Conservation (phyloP, 1,284 basidiomycete genomes). For the Fistulinella cinereoalba region DNA sequence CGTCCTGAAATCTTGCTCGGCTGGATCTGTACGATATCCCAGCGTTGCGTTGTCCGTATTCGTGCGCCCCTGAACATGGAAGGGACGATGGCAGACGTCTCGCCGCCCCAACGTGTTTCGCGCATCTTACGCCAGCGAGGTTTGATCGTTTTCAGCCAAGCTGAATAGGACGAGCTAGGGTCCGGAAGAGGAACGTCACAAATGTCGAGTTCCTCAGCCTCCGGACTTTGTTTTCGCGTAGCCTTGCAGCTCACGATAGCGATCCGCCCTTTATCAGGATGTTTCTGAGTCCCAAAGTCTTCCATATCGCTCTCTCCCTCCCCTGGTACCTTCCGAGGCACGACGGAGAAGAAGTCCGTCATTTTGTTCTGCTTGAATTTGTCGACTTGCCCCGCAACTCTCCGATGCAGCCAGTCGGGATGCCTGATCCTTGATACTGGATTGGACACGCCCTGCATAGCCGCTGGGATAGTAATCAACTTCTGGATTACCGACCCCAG, state of each 20-base stretch:
- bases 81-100: constrained; percentile 50
- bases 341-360: constrained; percentile 83
- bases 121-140: constrained; percentile 74
- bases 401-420: constrained; percentile 95
- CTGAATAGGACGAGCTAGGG: constrained; percentile 65
- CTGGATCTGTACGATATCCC: constrained; percentile 94
- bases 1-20: constrained; percentile 77
- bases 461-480: constrained; percentile 98
- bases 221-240: constrained; percentile 40
- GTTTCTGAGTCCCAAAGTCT: constrained; percentile 50
- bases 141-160: constrained; percentile 80
- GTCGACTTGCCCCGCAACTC: constrained; percentile 88
- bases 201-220: constrained; percentile 35
- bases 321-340: constrained; percentile 31
- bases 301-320: constrained; percentile 58
- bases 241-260: constrained; percentile 56
- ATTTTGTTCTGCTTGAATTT: constrained; percentile 98
- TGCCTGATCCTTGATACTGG: constrained; percentile 95
- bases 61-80: constrained; percentile 79
- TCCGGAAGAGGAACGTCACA: constrained; percentile 50
- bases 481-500: constrained; percentile 99
- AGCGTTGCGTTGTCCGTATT: constrained; percentile 67
- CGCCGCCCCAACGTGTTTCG: constrained; percentile 44
- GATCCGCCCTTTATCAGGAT: constrained; percentile 42
- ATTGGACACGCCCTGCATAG: constrained; percentile 96